phyloP scores from a whole-genome alignment of 2,329 filamentous ascomycete genomes.

The Dothistroma pini region DNA sequence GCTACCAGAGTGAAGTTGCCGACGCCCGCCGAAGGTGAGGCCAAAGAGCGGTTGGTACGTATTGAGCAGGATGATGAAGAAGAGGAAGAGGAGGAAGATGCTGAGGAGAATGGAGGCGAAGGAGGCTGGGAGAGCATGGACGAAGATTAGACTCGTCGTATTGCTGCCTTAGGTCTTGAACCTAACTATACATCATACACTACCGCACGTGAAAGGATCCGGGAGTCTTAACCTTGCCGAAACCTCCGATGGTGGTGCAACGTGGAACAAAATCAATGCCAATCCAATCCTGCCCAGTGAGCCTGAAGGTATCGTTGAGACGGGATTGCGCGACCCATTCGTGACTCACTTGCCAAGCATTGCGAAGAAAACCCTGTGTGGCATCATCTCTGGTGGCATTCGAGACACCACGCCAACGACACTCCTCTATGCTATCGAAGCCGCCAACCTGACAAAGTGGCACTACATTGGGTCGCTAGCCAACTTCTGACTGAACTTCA shows the following conservation, averaged over 20 bases:
- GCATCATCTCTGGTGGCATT: slow-evolving; percentile 50
- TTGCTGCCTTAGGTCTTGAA: slow-evolving; percentile 19
- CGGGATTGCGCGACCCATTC: slow-evolving; percentile 44
- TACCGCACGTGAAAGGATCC: slow-evolving; percentile 37
- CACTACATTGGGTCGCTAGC: slow-evolving; percentile 44
- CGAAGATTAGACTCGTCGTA: slow-evolving; percentile 28
- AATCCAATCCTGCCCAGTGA: slow-evolving; percentile 41
- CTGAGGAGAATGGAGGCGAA: slow-evolving; percentile 40
- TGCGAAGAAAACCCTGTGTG: slow-evolving; percentile 39
- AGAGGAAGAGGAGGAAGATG: slow-evolving; percentile 57
- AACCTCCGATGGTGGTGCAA: slow-evolving; percentile 38
- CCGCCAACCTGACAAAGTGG: slow-evolving; percentile 43
- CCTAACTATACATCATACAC: slow-evolving; percentile 41
- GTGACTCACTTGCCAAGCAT: slow-evolving; percentile 34
- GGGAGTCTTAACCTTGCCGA: slow-evolving; percentile 40
- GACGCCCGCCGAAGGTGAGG: slow-evolving; percentile 52
- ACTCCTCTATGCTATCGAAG: slow-evolving; percentile 47
- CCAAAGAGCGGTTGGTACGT: slow-evolving; percentile 72
- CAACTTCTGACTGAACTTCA: slow-evolving; percentile 40
- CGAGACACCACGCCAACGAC: slow-evolving; percentile 41
- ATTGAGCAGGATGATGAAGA: slow-evolving; percentile 64
- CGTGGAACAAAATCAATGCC: slow-evolving; percentile 35
- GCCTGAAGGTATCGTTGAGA: slow-evolving; percentile 36
- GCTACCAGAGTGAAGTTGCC: slow-evolving; percentile 62
- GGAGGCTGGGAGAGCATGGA: slow-evolving; percentile 38